Conservation (phyloP, 768 basidiomycete species). For the Rhodocollybia butyracea region DNA sequence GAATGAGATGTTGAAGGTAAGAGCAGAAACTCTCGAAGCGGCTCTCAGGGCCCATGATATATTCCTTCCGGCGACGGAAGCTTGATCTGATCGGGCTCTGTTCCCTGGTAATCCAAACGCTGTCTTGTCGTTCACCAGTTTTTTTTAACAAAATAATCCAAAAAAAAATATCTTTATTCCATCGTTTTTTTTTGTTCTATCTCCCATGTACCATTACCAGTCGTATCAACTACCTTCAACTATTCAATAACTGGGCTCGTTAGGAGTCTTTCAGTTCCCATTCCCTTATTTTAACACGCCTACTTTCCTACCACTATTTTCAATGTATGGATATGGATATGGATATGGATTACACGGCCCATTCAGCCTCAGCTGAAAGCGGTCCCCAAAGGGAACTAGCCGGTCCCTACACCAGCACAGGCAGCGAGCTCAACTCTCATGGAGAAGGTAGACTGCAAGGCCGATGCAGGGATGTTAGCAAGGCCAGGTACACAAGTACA, state of each 20-base stretch:
- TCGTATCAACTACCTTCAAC: background rate
- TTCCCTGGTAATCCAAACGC: background rate
- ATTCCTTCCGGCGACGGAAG: background rate
- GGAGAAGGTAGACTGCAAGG: no score
- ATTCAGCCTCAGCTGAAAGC: no score
- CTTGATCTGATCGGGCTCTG: background rate
- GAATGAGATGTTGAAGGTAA: constrained; percentile 47
- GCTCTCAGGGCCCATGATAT: constrained; percentile 4
- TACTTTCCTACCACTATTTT: no score
- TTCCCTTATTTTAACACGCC: background rate
- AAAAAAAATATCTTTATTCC: background rate
- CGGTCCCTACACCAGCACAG: no score
- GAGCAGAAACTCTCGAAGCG: constrained; percentile 28
- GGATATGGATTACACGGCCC: no score
- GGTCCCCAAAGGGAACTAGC: no score
- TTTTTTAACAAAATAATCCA: background rate
- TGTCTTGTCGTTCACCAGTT: background rate
- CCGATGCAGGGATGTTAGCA: no score
- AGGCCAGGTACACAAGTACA: no score
- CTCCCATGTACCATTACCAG: background rate
- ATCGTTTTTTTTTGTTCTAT: background rate
- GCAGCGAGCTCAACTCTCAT: no score
- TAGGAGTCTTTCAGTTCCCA: background rate
- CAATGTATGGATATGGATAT: no score
- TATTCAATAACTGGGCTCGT: no score